phyloP scores from a whole-genome alignment of 164 flowering plant genomes.

The Litsea cubeba region DNA sequence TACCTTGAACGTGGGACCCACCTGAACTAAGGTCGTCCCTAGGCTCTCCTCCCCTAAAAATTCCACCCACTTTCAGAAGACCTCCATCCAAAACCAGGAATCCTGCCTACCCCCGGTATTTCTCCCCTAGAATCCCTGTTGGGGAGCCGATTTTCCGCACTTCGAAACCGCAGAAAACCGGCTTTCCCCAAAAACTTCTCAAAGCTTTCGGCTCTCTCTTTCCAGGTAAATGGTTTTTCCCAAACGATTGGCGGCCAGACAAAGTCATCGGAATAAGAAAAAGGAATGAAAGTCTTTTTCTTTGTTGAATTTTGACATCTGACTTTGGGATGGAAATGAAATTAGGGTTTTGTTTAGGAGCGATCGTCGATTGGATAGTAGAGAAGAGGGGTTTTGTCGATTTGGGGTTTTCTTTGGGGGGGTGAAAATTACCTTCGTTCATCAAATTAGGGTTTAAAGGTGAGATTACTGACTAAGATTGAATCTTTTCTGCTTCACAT shows the following conservation, averaged over 20 bases:
- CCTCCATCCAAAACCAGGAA: too few relatives aligned
- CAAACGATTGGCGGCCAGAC: background rate
- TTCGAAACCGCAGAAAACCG: background rate
- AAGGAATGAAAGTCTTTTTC: background rate
- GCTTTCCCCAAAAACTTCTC: constrained; percentile 3
- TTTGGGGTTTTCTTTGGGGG: background rate
- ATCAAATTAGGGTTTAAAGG: background rate
- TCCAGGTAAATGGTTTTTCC: constrained; percentile 7
- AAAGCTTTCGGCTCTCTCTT: background rate
- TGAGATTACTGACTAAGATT: background rate
- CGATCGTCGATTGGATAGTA: background rate
- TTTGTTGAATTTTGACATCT: background rate
- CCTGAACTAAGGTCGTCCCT: background rate
- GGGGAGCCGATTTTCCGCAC: constrained; percentile 7
- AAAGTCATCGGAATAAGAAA: too few relatives aligned
- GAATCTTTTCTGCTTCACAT: background rate
- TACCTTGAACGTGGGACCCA: too few relatives aligned
- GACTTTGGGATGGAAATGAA: background rate
- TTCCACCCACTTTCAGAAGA: background rate
- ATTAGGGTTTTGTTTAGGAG: background rate
- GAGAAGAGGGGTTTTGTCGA: background rate
- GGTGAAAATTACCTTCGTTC: background rate
- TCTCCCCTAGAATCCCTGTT: background rate
- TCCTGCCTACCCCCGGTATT: background rate
- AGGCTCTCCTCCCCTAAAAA: background rate